Percentiles rank a stretch among this genome's conserved stretches.
Conservation (phyloP, 176 grass and related monocot species). For the Olyra latifolia region DNA sequence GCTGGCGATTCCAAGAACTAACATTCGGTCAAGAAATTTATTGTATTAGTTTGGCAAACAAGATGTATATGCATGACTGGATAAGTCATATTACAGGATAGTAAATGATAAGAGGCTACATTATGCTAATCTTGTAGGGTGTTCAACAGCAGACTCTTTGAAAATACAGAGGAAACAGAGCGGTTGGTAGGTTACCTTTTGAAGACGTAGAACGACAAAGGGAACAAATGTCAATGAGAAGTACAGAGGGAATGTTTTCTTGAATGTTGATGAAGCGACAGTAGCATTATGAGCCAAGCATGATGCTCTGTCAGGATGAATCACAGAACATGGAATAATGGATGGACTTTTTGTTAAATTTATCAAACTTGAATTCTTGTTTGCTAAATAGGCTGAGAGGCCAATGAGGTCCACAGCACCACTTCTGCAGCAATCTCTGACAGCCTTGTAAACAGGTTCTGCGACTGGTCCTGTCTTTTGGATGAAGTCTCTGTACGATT, state of each 20-base stretch:
- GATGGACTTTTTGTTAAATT: conserved; percentile 58
- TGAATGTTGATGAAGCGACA: conserved; percentile 86
- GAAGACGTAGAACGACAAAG: conserved; percentile 91
- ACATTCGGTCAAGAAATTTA: conserved; percentile 27
- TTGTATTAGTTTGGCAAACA: conserved; percentile 27
- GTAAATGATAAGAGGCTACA: not conserved
- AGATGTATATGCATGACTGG: not conserved
- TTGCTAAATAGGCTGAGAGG: conserved; percentile 67
- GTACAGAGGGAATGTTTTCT: conserved; percentile 96
- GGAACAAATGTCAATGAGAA: conserved; percentile 98
- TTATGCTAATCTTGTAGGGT: not conserved
- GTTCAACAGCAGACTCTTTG: not conserved
- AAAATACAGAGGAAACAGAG: conserved; percentile 32
- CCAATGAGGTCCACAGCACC: conserved; percentile 68
- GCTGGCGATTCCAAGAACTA: conserved; percentile 94
- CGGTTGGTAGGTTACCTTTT: conserved; percentile 67
- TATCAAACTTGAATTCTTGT: conserved; percentile 47
- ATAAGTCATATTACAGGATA: not conserved
- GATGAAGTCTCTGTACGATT: conserved; percentile 97
- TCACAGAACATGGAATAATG: conserved; percentile 87
- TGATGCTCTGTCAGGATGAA: conserved; percentile 83
- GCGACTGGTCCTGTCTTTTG: conserved; percentile 95
- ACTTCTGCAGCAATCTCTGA: conserved; percentile 86
- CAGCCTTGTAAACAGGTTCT: conserved; percentile 77
- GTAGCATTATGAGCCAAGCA: conserved; percentile 71